Evolutionary conservation across 2,329 filamentous ascomycete species (phyloP).

Genomic region (Parascedosporium putredinis): DNA sequence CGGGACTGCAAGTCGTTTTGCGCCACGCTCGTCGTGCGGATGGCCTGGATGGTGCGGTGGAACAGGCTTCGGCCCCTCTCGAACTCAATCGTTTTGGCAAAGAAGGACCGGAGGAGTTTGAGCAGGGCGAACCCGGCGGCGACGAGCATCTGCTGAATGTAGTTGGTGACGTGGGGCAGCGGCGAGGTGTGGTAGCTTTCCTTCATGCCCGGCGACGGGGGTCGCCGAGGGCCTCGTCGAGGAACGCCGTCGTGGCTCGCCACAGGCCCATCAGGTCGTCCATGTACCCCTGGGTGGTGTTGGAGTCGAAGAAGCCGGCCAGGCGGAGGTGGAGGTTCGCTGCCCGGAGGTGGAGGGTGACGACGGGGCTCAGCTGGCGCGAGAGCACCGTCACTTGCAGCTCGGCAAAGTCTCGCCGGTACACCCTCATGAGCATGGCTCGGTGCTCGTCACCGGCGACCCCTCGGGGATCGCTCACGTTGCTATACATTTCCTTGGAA

Average conservation of each 20-base stretch:
- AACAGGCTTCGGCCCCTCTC: conserved; percentile 59
- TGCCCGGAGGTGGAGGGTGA: conserved; percentile 59
- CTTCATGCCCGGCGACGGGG: conserved; percentile 28
- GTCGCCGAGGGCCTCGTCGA: conserved; percentile 52
- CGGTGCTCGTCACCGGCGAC: conserved; percentile 58
- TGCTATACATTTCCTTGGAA: conserved; percentile 70
- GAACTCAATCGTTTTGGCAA: conserved; percentile 60
- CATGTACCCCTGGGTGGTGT: conserved; percentile 58
- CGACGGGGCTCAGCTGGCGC: conserved; percentile 45
- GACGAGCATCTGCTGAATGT: conserved; percentile 79
- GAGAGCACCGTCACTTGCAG: conserved; percentile 51
- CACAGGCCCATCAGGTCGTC: conserved; percentile 68
- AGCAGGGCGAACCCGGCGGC: conserved; percentile 67
- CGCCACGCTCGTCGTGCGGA: conserved; percentile 63
- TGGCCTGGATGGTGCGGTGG: conserved; percentile 57
- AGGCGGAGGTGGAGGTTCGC: conserved; percentile 66
- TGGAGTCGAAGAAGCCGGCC: conserved; percentile 73
- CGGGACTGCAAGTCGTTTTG: conserved; percentile 73
- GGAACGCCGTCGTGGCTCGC: conserved; percentile 58
- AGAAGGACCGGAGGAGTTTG: conserved; percentile 70
- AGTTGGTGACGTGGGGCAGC: conserved; percentile 59
- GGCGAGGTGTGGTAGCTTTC: conserved; percentile 40
- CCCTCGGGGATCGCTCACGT: conserved; percentile 61
- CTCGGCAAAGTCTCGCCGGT: conserved; percentile 54
- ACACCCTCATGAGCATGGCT: conserved; percentile 56